A percentile compares a stretch with the other conserved stretches of the same genome.
phyloP scores from a whole-genome alignment of 1,284 basidiomycete species.

The Boletus smithii region DNA sequence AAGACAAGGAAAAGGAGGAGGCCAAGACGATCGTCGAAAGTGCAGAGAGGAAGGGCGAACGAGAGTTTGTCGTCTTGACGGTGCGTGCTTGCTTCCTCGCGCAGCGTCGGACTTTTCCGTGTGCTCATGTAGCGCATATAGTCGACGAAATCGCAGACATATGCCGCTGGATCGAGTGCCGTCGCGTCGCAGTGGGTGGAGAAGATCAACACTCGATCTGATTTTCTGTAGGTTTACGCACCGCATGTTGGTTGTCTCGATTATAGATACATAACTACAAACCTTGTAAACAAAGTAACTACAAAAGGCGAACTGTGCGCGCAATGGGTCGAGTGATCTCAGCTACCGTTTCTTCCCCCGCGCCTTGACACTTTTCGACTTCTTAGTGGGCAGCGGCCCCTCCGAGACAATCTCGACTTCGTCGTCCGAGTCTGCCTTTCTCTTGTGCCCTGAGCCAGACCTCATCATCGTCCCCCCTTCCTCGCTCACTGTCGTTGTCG shows the following conservation, averaged over 20 bases:
- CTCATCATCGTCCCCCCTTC: constrained; percentile 33
- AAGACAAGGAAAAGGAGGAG: too few relatives aligned
- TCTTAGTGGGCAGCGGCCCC: constrained; percentile 37
- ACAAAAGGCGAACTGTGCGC: too few relatives aligned
- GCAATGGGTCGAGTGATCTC: neutral
- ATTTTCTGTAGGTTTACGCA: too few relatives aligned
- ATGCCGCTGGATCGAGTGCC: constrained; percentile 41
- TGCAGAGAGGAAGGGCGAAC: constrained; percentile 52
- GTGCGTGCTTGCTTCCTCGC: constrained; percentile 36
- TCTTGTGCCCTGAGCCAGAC: constrained; percentile 37
- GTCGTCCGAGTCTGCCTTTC: constrained; percentile 49
- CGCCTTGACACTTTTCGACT: constrained; percentile 33
- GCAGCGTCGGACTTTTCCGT: neutral
- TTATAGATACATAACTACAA: too few relatives aligned
- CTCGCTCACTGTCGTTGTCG: constrained; percentile 41
- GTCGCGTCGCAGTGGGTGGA: constrained; percentile 49
- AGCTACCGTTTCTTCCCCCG: constrained; percentile 37
- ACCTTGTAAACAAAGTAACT: too few relatives aligned
- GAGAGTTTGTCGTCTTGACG: constrained; percentile 62
- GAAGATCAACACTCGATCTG: too few relatives aligned
- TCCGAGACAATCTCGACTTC: constrained; percentile 58
- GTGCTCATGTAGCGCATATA: constrained; percentile 23
- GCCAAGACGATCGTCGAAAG: constrained; percentile 42
- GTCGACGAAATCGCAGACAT: constrained; percentile 54
- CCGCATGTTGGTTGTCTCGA: too few relatives aligned